phyloP scores from a whole-genome alignment of 2,329 filamentous ascomycete species.

The Colletotrichum liriopes region DNA sequence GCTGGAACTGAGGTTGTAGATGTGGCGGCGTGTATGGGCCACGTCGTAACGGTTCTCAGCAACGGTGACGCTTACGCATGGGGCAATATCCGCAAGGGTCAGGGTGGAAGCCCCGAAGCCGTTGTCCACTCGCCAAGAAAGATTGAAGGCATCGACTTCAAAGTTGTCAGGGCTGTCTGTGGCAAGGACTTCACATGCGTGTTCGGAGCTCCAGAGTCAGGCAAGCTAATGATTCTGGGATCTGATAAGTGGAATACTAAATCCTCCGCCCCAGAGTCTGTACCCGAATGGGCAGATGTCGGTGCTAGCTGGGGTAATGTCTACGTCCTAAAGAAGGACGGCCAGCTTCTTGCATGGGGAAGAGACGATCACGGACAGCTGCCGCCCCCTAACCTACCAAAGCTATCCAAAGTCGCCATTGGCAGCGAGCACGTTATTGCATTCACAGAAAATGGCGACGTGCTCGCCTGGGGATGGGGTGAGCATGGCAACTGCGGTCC shows the following conservation, averaged over 20 bases:
- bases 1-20: conserved; percentile 70
- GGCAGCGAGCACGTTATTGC: conserved; percentile 94
- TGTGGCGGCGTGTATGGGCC: conserved; percentile 82
- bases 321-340: conserved; percentile 76
- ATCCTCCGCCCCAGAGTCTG: conserved; percentile 67
- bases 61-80: conserved; percentile 89
- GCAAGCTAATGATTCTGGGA: conserved; percentile 78
- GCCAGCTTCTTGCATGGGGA: conserved; percentile 81
- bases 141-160: conserved; percentile 73
- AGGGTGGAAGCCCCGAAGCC: conserved; percentile 76
- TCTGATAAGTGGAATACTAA: conserved; percentile 80
- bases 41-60: conserved; percentile 80
- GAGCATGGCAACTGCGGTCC: conserved; percentile 97
- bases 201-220: conserved; percentile 68
- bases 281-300: conserved; percentile 76
- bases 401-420: conserved; percentile 76
- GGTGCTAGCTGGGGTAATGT: conserved; percentile 87
- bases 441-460: conserved; percentile 74
- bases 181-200: conserved; percentile 90
- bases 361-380: conserved; percentile 89
- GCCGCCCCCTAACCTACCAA: conserved; percentile 73
- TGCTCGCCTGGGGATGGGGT: conserved; percentile 95
- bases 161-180: conserved; percentile 78
- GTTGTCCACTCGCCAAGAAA: conserved; percentile 73
- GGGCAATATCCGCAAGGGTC: conserved; percentile 89